phyloP scores from a whole-genome alignment of 768 basidiomycete species.

The Sarcomyxa edulis region DNA sequence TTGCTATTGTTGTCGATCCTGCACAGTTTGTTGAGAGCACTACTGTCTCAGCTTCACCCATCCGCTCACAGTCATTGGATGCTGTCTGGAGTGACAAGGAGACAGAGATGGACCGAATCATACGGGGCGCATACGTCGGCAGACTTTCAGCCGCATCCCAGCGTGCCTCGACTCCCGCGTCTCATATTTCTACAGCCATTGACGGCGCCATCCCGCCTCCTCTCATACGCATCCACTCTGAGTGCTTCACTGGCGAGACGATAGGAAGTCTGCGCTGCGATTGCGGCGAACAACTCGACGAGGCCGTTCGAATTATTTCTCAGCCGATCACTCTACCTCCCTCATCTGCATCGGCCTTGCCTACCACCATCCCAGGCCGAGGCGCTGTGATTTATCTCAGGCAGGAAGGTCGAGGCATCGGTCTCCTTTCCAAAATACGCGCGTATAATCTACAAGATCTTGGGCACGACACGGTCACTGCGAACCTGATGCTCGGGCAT shows the following conservation, averaged over 20 bases:
- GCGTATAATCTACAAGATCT: conserved; percentile 98
- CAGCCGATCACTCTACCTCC: conserved; percentile 56
- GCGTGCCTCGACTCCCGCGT: conserved; percentile 35
- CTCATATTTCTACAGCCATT: conserved; percentile 10
- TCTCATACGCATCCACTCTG: conserved; percentile 93
- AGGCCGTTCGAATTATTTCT: conserved; percentile 88
- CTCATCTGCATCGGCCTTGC: conserved; percentile 21
- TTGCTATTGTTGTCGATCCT: conserved; percentile 91
- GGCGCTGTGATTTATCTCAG: conserved; percentile 96
- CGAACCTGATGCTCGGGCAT: conserved; percentile 93
- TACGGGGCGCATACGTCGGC: conserved; percentile 91
- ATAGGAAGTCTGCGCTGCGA: conserved; percentile 98
- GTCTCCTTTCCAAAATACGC: conserved; percentile 89
- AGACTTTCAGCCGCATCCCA: conserved; percentile 57
- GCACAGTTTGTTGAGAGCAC: conserved; percentile 63
- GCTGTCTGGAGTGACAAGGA: conserved; percentile 79
- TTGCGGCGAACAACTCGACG: conserved; percentile 97
- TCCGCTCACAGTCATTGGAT: conserved; percentile 80
- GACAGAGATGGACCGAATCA: conserved; percentile 90
- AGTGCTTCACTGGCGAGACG: conserved; percentile 98
- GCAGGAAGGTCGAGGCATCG: conserved; percentile 97
- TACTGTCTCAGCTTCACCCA: conserved; percentile 43
- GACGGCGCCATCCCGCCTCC: conserved; percentile 54
- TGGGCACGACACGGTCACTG: conserved; percentile 97
- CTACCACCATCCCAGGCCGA: conserved; percentile 64